Conservation (phyloP, 116 monocot species). For the Trichopus zeylanicus region DNA sequence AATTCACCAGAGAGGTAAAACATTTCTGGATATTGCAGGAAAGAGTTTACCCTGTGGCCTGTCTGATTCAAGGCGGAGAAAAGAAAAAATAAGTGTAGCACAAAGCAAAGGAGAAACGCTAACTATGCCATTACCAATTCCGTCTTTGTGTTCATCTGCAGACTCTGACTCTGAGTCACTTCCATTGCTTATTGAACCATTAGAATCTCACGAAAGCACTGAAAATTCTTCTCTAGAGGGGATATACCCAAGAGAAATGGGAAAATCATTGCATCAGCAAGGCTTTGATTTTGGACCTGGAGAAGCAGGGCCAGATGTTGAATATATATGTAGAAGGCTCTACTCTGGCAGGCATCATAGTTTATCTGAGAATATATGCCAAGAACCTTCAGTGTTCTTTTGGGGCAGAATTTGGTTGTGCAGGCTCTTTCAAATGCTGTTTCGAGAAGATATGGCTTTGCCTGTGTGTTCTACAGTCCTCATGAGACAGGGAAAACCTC, state of each 20-base stretch:
- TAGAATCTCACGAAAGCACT: slow-evolving; percentile 24
- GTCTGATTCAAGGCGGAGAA: slow-evolving; percentile 34
- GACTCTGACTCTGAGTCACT: slow-evolving; percentile 43
- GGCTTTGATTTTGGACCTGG: slow-evolving; percentile 41
- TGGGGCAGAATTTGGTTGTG: slow-evolving; percentile 63
- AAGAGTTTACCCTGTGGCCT: slow-evolving; percentile 54
- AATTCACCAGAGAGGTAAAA: slow-evolving; percentile 56
- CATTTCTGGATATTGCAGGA: slow-evolving; percentile 48
- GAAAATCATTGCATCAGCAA: slow-evolving; percentile 21
- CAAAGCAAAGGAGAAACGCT: slow-evolving; percentile 20
- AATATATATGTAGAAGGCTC: slow-evolving; percentile 9
- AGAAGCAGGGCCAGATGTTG: slow-evolving; percentile 29
- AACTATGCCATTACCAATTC: slow-evolving; percentile 12
- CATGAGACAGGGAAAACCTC: slow-evolving; percentile 71
- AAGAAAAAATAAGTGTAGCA: slow-evolving; percentile 13
- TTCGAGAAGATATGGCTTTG: slow-evolving; percentile 42
- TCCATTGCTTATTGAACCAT: slow-evolving; percentile 40
- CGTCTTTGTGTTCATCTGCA: slow-evolving; percentile 32
- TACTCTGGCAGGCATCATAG: slow-evolving; percentile 25
- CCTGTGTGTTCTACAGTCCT: slow-evolving; percentile 62
- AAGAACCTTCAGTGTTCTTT: slow-evolving; percentile 53
- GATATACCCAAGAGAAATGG: slow-evolving; percentile 41
- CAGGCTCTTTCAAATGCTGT: slow-evolving; percentile 66
- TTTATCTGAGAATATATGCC: slow-evolving; percentile 55
- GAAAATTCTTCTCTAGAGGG: slow-evolving; percentile 14